Conservation (phyloP, 345 rosid genomes). For the Eucalyptus pumila region DNA sequence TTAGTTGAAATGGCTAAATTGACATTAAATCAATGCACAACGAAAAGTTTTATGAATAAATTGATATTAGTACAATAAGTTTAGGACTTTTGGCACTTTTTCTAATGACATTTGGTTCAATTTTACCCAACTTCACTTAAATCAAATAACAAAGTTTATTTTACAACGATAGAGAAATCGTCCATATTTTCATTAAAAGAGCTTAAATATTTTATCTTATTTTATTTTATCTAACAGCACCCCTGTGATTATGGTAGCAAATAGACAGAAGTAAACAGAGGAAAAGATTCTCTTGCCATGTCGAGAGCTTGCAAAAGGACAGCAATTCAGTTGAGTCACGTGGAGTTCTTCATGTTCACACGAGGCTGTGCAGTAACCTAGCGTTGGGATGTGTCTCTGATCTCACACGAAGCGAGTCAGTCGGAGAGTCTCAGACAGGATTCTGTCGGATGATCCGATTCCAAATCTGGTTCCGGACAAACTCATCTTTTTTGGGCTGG, state of each 20-base stretch:
- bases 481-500: not conserved
- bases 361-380: not conserved
- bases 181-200: not conserved
- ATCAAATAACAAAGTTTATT: not conserved
- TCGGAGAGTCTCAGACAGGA: not conserved
- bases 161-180: not conserved
- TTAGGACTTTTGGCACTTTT: too few species aligned
- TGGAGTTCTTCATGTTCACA: not conserved
- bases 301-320: not conserved
- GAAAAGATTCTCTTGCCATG: not conserved
- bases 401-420: not conserved
- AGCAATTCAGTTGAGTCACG: not conserved
- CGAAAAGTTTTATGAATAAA: too few species aligned
- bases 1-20: too few species aligned
- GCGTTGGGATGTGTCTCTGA: not conserved
- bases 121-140: not conserved
- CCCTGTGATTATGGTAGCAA: not conserved
- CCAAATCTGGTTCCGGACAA: not conserved
- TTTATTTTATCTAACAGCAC: not conserved
- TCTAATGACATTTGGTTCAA: not conserved
- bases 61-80: accelerated
- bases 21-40: accelerated
- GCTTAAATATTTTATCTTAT: not conserved
- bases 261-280: not conserved
- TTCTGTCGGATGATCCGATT: not conserved